These are phyloP conservation scores for Apiotrichum gamsii DNA, from an alignment of 1,284 basidiomycete genomes.

Conservation along the genomic window DNA sequence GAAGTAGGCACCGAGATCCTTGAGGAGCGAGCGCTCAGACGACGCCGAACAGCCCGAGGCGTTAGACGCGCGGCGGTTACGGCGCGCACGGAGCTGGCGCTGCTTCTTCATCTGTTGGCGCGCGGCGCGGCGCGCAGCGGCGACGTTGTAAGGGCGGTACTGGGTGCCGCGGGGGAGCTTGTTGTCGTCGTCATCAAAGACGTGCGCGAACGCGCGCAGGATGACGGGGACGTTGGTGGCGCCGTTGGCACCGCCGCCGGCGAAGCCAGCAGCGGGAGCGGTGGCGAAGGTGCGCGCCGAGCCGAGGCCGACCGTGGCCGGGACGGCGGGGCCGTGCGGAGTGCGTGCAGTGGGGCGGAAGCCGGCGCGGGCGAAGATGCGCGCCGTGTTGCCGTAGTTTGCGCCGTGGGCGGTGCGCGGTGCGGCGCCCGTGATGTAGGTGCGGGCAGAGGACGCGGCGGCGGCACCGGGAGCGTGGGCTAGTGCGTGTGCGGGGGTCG, in stretches of 20 bases:
- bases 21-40: slow-evolving; percentile 11
- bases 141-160: slow-evolving; percentile 27
- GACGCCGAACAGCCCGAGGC: slow-evolving; percentile 3
- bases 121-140: not conserved
- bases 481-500: slow-evolving; percentile 3
- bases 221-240: slow-evolving; percentile 28
- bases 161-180: slow-evolving; percentile 25
- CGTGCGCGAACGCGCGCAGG: slow-evolving; percentile 29
- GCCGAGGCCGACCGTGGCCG: slow-evolving; percentile 29
- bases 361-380: slow-evolving; percentile 1
- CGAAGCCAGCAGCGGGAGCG: slow-evolving; percentile 13
- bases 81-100: not conserved
- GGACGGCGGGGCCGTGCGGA: slow-evolving; percentile 22
- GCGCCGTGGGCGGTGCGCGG: not conserved
- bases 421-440: not conserved
- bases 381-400: not conserved
- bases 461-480: slow-evolving; percentile 9
- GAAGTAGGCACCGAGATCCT: slow-evolving; percentile 33
- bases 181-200: slow-evolving; percentile 29
- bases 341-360: slow-evolving; percentile 5
- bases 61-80: not conserved
- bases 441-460: slow-evolving; percentile 18
- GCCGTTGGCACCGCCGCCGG: slow-evolving; percentile 4
- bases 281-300: slow-evolving; percentile 30
- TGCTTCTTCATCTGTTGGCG: not conserved